Percentiles rank a stretch among this genome's conserved stretches.
Evolutionary conservation across 805 yeast species (phyloP).

Genomic region (Millerozyma miso): DNA sequence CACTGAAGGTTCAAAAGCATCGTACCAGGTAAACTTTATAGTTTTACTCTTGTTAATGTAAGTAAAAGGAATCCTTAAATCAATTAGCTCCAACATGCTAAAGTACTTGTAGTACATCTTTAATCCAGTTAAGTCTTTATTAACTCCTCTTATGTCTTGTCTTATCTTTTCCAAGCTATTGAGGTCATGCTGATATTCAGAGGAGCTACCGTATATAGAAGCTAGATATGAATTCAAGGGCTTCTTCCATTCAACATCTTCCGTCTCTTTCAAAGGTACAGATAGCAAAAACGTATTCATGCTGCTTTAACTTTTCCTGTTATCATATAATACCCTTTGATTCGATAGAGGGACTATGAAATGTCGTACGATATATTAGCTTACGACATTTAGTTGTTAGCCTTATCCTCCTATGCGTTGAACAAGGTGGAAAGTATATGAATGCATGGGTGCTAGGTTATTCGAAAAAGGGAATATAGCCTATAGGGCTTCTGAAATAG

Average conservation of each 20-base stretch:
- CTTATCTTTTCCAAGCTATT: conserved; percentile 53
- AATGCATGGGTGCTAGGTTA: not conserved
- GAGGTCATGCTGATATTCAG: conserved; percentile 57
- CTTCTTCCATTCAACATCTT: conserved; percentile 59
- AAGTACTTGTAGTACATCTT: conserved; percentile 65
- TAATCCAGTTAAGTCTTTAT: conserved; percentile 41
- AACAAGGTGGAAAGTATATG: not conserved
- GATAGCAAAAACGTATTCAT: conserved; percentile 24
- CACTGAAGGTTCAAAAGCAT: conserved; percentile 51
- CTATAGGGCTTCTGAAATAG: conserved; percentile 28
- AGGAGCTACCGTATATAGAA: conserved; percentile 57
- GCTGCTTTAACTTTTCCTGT: no score
- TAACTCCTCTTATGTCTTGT: conserved; percentile 50
- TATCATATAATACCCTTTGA: not conserved
- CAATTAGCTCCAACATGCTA: conserved; percentile 76
- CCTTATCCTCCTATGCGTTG: no score
- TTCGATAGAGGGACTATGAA: no score
- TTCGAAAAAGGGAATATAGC: conserved; percentile 21
- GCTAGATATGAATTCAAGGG: conserved; percentile 57
- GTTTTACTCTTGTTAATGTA: conserved; percentile 41
- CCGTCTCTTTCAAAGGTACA: conserved; percentile 43
- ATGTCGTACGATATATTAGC: no score
- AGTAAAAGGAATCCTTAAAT: conserved; percentile 66
- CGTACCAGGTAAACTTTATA: conserved; percentile 73
- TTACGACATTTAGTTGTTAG: no score